Evolutionary conservation across 495 filamentous ascomycete species (phyloP).

Genomic region (Darksidea phi): DNA sequence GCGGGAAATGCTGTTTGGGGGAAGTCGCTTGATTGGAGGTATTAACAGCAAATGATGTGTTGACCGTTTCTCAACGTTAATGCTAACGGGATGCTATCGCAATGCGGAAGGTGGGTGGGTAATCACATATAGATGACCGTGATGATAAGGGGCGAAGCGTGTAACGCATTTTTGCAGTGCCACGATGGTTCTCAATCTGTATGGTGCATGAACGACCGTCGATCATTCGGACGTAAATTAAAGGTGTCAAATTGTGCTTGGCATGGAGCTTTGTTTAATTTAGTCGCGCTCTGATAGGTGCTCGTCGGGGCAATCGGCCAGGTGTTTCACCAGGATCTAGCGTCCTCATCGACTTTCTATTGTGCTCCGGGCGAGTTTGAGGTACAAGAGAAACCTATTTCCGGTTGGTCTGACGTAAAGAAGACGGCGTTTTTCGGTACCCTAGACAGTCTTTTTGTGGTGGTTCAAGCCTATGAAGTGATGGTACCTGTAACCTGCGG

Average conservation of each 20-base stretch:
- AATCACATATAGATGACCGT: neutral
- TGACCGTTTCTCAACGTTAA: neutral
- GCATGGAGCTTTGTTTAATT: slow-evolving; percentile 16
- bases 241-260: slow-evolving; percentile 25
- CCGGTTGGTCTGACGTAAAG: neutral
- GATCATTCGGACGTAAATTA: slow-evolving; percentile 30
- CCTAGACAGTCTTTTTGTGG: neutral
- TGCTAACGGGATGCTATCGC: slow-evolving; percentile 1
- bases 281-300: neutral
- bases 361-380: neutral
- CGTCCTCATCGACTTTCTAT: slow-evolving; percentile 1
- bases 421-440: neutral
- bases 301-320: neutral
- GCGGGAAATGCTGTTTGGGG: slow-evolving; percentile 1
- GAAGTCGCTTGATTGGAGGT: slow-evolving; percentile 13
- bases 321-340: slow-evolving; percentile 18
- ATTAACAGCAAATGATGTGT: neutral
- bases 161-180: slow-evolving; percentile 9
- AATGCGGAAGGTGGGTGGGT: slow-evolving; percentile 13
- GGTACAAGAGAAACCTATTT: neutral
- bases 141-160: slow-evolving; percentile 26
- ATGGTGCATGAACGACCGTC: slow-evolving; percentile 25
- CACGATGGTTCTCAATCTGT: slow-evolving; percentile 25
- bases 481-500: no score
- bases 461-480: no score